Base-by-base conservation (phyloP, 306 rosid genomes). In the Cucurbita maxima region DNA sequence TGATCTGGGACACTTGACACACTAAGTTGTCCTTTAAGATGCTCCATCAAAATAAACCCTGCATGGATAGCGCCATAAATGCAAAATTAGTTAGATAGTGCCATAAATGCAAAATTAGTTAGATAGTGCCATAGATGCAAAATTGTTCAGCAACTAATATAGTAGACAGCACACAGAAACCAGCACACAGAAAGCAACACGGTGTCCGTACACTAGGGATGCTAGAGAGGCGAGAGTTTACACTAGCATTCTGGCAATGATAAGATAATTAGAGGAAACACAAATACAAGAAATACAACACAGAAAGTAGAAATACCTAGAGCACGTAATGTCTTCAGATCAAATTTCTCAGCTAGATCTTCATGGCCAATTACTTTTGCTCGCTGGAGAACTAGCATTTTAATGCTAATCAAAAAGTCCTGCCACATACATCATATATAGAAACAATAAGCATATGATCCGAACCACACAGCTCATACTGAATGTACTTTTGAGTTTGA, bases 361-460 rank as follows among this genome's bases (percentile, higher is more conserved):
- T 62, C 80, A 72, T 71, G 67, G 59, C 92, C 93, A 62, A 81
- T 75, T 58, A 20, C 67, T 81, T 81, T 87, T 71, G 93, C 87
- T 58, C 89, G 92, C 51, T 79, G 84, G 58, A 82, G 78, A 57
- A 88, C 81, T 81, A 86, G 53, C 77, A 68, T 25, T 78, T 93
- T 93, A 76, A 93, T 75, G 83, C 86, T 82, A 80, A 87, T 80
- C 67, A 93, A 60, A 84, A 93, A 55, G 60, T 88, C 96, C 96
- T 90, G 88, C 71, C 48, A 77, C 47, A 63, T 25, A 56, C 15
- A 19, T 47, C 62, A 63, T 16, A 58, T 44, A 18, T 20, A 36
- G 58, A 3, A 30, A 13, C 66, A 58, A 11, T 53, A 47, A 37
- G 55, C 37, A 48, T 48, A 15, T 40, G 44, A 40, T 40, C 44